Base-by-base conservation (phyloP, 805 yeast species). In the Starmerella apis region DNA sequence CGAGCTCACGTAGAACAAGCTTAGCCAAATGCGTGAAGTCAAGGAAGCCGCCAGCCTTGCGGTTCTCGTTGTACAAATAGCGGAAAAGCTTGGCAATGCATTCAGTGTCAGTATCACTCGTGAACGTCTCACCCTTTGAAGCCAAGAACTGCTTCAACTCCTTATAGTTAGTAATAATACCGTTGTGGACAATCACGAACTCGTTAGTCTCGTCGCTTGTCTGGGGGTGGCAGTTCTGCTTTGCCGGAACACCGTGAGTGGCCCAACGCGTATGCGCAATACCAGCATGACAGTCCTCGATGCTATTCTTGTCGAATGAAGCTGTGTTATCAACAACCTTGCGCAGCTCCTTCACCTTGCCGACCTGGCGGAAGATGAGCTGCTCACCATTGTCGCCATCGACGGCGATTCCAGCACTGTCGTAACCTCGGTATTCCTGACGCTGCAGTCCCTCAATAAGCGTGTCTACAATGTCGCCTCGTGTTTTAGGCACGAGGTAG, bases 211-310 rank as follows among this genome's bases (percentile, higher is more conserved):
- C 75, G 66, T 86, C 98, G 1, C 96, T 86, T 57, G 90, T 74
- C 65, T 90, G 97, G 44, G 99, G 99, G 67, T 92, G 99, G 66
- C 97, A 92, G 73, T 92, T 92, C 54, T 68, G 61, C 55, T 75
- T 78, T 58, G 78, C 79, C 51, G 96, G 96, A 61, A 81, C 85
- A 68, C 99, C 99, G 68, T 92, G 99, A 33, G 99, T 92, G 46
- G 99, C 99, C 99, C 99, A 92, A 74, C 99, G 84, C 13, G 99
- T 92, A 70, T 92, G 99, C 22, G 98, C 97, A 66, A 92, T 92
- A 65, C 95, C 98, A 53, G 81, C 87, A 65, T 92, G 98, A 66
- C 82, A 79, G 60, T 78, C 81, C 64, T 86, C 87, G 19, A 78
- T 73, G 53, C 77, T 79, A 43, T 56, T 51, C 25, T 74, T 68